A percentile compares a stretch with the other conserved stretches of the same genome.
Conservation (phyloP, 179 eudicot species). For the Silene vulgaris region DNA sequence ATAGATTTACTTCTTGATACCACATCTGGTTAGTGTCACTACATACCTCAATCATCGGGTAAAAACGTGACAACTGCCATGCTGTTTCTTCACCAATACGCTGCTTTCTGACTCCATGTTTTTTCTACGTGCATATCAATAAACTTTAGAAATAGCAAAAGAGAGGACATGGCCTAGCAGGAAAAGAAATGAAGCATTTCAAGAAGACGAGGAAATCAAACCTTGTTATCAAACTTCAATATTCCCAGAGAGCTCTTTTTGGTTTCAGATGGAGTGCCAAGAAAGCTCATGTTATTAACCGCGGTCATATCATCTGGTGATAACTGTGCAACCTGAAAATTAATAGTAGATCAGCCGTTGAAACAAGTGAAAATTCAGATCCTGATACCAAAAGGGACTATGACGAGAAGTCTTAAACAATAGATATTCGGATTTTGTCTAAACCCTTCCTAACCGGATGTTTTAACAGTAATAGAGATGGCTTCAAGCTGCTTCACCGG, state of each 20-base stretch:
- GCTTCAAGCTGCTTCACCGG: background rate
- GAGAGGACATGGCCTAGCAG: conserved; percentile 8
- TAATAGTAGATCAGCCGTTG: background rate
- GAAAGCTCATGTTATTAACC: conserved; percentile 71
- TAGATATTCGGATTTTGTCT: background rate
- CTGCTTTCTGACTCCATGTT: conserved; percentile 73
- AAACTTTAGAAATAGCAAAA: conserved; percentile 15
- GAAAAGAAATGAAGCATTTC: background rate
- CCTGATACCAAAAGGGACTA: background rate
- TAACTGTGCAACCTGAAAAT: conserved; percentile 61
- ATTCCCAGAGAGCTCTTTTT: conserved; percentile 63
- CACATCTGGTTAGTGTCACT: conserved; percentile 8
- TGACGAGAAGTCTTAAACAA: background rate
- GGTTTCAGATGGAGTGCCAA: conserved; percentile 61
- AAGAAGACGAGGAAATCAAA: conserved; percentile 20
- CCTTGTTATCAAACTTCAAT: conserved; percentile 85
- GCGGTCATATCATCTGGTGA: conserved; percentile 77
- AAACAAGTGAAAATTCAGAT: background rate
- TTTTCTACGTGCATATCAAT: conserved; percentile 47
- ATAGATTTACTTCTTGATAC: background rate
- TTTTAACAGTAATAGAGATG: background rate
- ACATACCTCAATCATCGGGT: conserved; percentile 85
- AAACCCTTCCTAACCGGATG: background rate
- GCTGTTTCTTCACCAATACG: conserved; percentile 66
- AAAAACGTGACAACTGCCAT: conserved; percentile 90